These are phyloP conservation scores for Monosporozyma aquatica DNA, from an alignment of 805 yeast genomes.

Conservation along the genomic window DNA sequence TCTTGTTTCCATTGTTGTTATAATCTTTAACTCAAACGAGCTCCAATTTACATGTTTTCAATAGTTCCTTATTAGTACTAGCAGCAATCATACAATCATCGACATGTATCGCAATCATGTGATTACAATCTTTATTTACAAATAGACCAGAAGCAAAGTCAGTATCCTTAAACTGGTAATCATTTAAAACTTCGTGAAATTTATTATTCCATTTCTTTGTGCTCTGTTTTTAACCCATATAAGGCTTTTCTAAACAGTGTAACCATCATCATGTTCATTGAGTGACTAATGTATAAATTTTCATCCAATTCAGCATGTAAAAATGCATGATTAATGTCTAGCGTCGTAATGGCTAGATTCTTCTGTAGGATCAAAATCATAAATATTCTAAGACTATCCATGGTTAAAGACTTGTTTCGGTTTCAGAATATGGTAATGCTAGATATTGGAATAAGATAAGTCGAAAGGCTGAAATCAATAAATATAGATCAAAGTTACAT, in stretches of 20 bases:
- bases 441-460: too few species aligned
- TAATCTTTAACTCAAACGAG: too few species aligned
- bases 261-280: conserved; percentile 3
- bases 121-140: not conserved
- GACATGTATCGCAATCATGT: conserved; percentile 9
- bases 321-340: conserved; percentile 8
- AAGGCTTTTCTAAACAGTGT: conserved; percentile 4
- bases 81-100: conserved; percentile 11
- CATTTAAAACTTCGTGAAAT: conserved; percentile 4
- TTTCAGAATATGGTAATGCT: too few species aligned
- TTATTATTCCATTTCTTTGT: conserved; percentile 9
- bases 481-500: too few species aligned
- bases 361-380: conserved; percentile 3
- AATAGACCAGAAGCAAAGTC: conserved; percentile 8
- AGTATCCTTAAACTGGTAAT: conserved; percentile 2
- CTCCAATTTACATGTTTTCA: too few species aligned
- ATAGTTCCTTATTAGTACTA: too few species aligned
- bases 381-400: conserved; percentile 2
- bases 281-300: not conserved
- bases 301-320: not conserved
- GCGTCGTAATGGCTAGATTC: not conserved
- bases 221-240: conserved; percentile 8
- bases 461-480: too few species aligned
- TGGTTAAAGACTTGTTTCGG: too few species aligned
- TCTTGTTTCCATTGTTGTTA: too few species aligned